Conservation (phyloP, 768 basidiomycete species). For the Phanerochaete sordida region DNA sequence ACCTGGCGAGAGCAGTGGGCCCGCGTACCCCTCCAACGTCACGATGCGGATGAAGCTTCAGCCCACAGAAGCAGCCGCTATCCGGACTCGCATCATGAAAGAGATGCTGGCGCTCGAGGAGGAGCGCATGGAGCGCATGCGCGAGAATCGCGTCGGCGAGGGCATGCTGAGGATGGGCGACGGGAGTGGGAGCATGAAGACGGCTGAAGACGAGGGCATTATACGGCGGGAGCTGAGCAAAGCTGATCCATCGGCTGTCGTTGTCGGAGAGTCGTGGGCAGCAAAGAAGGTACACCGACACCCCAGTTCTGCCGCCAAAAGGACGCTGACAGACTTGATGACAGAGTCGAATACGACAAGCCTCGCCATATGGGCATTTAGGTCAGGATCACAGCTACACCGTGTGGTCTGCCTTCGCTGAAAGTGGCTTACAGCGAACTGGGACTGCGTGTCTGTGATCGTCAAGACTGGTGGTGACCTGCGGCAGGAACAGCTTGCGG, state of each 20-base stretch:
- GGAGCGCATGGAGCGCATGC: slow-evolving; percentile 94
- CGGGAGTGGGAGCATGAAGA: slow-evolving; percentile 49
- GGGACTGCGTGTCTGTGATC: slow-evolving; percentile 94
- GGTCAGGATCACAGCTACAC: slow-evolving; percentile 42
- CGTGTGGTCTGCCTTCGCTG: background rate
- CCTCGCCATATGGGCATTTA: slow-evolving; percentile 94
- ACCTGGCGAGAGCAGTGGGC: background rate
- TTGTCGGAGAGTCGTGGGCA: slow-evolving; percentile 94
- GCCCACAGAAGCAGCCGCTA: slow-evolving; percentile 80
- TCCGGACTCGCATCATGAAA: slow-evolving; percentile 94
- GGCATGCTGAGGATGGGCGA: slow-evolving; percentile 55
- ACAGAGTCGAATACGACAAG: slow-evolving; percentile 85
- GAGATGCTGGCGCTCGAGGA: slow-evolving; percentile 98
- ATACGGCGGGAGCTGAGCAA: slow-evolving; percentile 92
- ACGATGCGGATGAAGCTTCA: slow-evolving; percentile 66
- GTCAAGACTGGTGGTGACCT: slow-evolving; percentile 98
- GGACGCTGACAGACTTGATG: background rate
- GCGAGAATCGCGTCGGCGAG: slow-evolving; percentile 62
- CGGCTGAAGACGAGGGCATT: slow-evolving; percentile 88
- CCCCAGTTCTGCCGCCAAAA: background rate
- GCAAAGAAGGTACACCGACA: slow-evolving; percentile 75
- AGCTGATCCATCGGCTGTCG: slow-evolving; percentile 91
- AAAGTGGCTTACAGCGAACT: slow-evolving; percentile 44
- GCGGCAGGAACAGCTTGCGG: slow-evolving; percentile 95
- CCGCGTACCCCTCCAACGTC: background rate